phyloP scores from a whole-genome alignment of 257 asterid species.

The Primulina eburnea region DNA sequence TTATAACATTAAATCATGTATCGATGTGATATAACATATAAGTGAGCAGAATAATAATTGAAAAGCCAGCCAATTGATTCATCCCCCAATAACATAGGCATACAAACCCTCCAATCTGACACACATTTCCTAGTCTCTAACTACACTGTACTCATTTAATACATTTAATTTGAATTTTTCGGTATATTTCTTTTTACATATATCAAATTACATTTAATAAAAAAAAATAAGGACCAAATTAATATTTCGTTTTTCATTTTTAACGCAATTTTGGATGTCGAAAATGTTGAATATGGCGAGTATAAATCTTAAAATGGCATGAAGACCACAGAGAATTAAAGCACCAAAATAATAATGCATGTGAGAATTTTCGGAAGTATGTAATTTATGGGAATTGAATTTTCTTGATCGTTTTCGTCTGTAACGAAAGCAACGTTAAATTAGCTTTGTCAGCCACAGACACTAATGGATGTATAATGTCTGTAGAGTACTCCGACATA shows the following conservation, averaged over 20 bases:
- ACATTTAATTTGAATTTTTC: neutral
- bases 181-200: no score
- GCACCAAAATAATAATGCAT: no score
- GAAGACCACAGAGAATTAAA: neutral
- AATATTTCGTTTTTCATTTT: no score
- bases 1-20: neutral
- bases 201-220: no score
- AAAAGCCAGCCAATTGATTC: constrained; percentile 49
- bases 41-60: constrained; percentile 33
- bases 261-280: no score
- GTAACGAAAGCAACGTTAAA: neutral
- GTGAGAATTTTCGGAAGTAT: neutral
- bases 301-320: neutral
- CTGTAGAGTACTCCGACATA: neutral
- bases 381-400: neutral
- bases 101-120: neutral
- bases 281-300: no score
- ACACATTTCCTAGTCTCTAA: neutral
- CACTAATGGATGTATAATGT: neutral
- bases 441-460: no score
- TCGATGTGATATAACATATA: constrained; percentile 38
- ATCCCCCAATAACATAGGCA: constrained; percentile 37
- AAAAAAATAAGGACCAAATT: no score
- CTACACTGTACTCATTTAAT: neutral
- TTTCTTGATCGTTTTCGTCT: neutral